Conservation (phyloP, 495 filamentous ascomycete species). For the Echria macrotheca region DNA sequence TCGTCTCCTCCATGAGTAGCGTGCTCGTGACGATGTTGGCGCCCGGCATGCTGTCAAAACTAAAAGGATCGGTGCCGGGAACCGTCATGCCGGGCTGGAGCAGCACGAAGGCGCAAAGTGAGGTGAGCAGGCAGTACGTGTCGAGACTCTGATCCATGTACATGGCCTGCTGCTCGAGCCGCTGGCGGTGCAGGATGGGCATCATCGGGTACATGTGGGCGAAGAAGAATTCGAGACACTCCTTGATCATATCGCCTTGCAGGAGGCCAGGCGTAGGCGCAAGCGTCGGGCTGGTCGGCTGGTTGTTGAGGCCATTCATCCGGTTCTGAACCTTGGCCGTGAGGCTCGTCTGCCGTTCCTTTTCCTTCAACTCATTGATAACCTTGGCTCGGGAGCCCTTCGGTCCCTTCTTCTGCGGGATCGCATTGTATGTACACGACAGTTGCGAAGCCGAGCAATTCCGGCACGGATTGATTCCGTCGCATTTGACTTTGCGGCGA, state of each 20-base stretch:
- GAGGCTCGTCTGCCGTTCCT: constrained; percentile 54
- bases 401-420: constrained; percentile 81
- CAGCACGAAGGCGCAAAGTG: constrained; percentile 78
- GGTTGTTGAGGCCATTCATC: constrained; percentile 38
- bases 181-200: constrained; percentile 68
- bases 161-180: constrained; percentile 58
- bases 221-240: constrained; percentile 80
- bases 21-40: constrained; percentile 51
- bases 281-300: constrained; percentile 39
- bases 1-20: constrained; percentile 68
- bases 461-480: constrained; percentile 64
- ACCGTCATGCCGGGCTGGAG: constrained; percentile 74
- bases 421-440: constrained; percentile 73
- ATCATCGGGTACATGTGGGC: constrained; percentile 76
- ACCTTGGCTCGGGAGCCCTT: constrained; percentile 79
- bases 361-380: constrained; percentile 69
- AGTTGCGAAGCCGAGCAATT: constrained; percentile 65
- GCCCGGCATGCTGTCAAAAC: constrained; percentile 47
- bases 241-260: constrained; percentile 54
- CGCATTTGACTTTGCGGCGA: constrained; percentile 76
- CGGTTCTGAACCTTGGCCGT: constrained; percentile 44
- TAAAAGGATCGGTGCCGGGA: constrained; percentile 46
- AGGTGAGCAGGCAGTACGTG: constrained; percentile 72
- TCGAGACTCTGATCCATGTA: constrained; percentile 62
- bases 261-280: constrained; percentile 53